Base-by-base conservation (phyloP, 2,329 filamentous ascomycete genomes). In the Fusarium scirpi region DNA sequence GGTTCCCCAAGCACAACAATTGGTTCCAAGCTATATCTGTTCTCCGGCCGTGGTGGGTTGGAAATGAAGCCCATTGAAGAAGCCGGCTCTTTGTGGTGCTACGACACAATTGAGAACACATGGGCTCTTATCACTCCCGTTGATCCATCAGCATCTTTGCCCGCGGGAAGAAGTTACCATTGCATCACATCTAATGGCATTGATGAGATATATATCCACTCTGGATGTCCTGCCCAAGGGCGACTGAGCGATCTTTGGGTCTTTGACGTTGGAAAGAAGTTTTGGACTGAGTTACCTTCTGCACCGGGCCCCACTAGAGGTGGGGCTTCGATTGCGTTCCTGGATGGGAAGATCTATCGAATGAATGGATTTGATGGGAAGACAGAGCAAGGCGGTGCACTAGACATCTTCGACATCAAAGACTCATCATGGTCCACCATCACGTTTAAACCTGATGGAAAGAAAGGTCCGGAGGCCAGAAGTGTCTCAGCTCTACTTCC, bases 301-400 rank as follows among this genome's bases (percentile, higher is more conserved):
- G 59, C 59, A 1, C 59, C 59, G 0, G 45, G 20, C 0, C 18
- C 59, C 18, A 6, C 29, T 2, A 29, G 59, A 0, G 56, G 56
- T 27, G 59, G 59, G 2, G 51, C 59, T 0, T 62, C 59, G 1
- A 62, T 62, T 1, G 8, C 38, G 0, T 62, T 27, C 0, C 4
- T 22, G 0, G 8, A 27, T 1, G 38, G 29, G 0, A 45, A 22
- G 2, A 1, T 62, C 0, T 62, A 45, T 11, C 59, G 56, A 6
- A 62, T 62, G 56, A 62, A 61, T 6, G 59, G 59, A 0, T 62
- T 62, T 2, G 59, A 62, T 1, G 56, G 59, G 1, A 27, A 61
- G 1, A 32, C 20, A 0, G 59, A 62, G 9, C 59, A 62, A 2
- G 59, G 59, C 2, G 59, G 56, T 1, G 29, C 38, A 7, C 2